These are phyloP conservation scores for Exophiala aquamarina DNA, from an alignment of 2,329 filamentous ascomycete species.

Conservation along the genomic window DNA sequence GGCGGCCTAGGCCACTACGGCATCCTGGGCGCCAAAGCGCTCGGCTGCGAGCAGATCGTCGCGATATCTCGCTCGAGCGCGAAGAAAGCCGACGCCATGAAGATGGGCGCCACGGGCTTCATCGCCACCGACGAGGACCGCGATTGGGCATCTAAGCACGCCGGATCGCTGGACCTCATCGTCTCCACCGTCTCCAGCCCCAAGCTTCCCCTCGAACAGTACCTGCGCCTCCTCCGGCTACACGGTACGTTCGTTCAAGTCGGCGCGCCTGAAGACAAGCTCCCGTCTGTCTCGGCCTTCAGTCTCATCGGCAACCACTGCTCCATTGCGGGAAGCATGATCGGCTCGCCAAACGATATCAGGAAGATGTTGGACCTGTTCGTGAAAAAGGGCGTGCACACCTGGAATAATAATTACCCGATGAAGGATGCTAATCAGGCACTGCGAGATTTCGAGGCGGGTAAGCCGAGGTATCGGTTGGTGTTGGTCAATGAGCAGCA, in stretches of 20 bases:
- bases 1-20: slow-evolving; percentile 75
- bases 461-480: slow-evolving; percentile 47
- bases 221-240: slow-evolving; percentile 56
- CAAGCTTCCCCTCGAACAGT: slow-evolving; percentile 34
- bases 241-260: slow-evolving; percentile 68
- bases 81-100: slow-evolving; percentile 53
- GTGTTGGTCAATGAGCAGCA: slow-evolving; percentile 40
- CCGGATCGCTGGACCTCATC: slow-evolving; percentile 54
- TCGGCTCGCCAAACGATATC: slow-evolving; percentile 45
- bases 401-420: slow-evolving; percentile 43
- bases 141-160: slow-evolving; percentile 53
- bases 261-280: slow-evolving; percentile 62
- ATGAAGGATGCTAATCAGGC: slow-evolving; percentile 45
- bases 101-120: slow-evolving; percentile 55
- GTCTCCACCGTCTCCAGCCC: slow-evolving; percentile 56
- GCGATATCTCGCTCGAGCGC: slow-evolving; percentile 53
- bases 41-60: slow-evolving; percentile 64
- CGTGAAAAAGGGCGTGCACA: slow-evolving; percentile 41
- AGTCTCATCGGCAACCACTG: slow-evolving; percentile 59
- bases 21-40: slow-evolving; percentile 67
- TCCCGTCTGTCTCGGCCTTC: slow-evolving; percentile 58
- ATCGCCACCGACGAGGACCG: slow-evolving; percentile 59
- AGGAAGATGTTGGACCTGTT: slow-evolving; percentile 44
- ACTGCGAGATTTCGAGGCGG: slow-evolving; percentile 43
- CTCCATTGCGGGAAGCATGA: slow-evolving; percentile 52